Conservation (phyloP, 345 rosid species). For the Erucastrum elatum region DNA sequence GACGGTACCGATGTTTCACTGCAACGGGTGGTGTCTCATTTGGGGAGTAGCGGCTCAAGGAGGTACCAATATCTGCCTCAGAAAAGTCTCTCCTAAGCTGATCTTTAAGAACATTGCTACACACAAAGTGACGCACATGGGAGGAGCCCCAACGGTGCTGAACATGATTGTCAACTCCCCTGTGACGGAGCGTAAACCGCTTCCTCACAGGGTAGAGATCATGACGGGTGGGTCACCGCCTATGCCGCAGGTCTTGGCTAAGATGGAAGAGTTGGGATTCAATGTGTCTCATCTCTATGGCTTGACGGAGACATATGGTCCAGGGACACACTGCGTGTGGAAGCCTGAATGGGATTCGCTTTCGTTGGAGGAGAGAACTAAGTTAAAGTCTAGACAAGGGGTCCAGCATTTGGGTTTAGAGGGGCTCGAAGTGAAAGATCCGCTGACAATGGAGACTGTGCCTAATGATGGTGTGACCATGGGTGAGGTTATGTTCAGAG, state of each 20-base stretch:
- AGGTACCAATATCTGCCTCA: conserved; percentile 71
- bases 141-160: conserved; percentile 80
- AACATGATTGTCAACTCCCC: conserved; percentile 75
- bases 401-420: conserved; percentile 66
- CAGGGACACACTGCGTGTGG: conserved; percentile 66
- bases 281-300: conserved; percentile 69
- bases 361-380: conserved; percentile 44
- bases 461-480: conserved; percentile 59
- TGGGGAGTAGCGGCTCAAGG: conserved; percentile 95
- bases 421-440: conserved; percentile 63
- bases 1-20: conserved; percentile 96
- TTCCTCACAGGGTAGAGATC: conserved; percentile 57
- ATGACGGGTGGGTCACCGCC: conserved; percentile 82
- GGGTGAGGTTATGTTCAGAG: conserved; percentile 73
- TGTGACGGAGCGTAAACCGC: conserved; percentile 36
- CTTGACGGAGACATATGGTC: conserved; percentile 82
- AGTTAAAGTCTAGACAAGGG: conserved; percentile 75
- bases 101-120: conserved; percentile 56
- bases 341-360: conserved; percentile 77
- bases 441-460: conserved; percentile 53
- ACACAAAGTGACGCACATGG: conserved; percentile 79
- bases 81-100: conserved; percentile 56
- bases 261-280: conserved; percentile 74
- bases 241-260: conserved; percentile 52
- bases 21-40: conserved; percentile 83